Conservation (phyloP, 768 basidiomycete species). For the Asterophora parasitica region DNA sequence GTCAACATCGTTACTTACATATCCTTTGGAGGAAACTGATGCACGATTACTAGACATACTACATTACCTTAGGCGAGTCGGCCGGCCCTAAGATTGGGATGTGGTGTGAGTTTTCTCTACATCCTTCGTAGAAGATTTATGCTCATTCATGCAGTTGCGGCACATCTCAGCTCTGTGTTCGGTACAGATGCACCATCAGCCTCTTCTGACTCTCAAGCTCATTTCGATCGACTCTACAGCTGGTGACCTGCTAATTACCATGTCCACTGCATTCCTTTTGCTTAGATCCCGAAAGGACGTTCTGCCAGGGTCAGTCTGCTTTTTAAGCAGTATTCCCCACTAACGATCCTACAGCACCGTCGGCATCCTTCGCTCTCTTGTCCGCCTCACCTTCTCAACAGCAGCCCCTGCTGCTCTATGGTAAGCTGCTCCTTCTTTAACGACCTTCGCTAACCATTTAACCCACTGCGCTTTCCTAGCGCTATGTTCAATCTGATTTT, state of each 20-base stretch:
- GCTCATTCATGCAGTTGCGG: slow-evolving; percentile 19
- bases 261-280: slow-evolving; percentile 26
- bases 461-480: slow-evolving; percentile 12
- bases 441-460: too few species aligned
- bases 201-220: background rate
- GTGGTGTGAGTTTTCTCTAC: slow-evolving; percentile 23
- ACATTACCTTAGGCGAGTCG: slow-evolving; percentile 17
- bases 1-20: slow-evolving; percentile 4
- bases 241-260: slow-evolving; percentile 25
- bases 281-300: slow-evolving; percentile 23
- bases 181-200: slow-evolving; percentile 11
- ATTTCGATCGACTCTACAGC: slow-evolving; percentile 12
- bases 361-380: slow-evolving; percentile 24
- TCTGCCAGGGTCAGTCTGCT: slow-evolving; percentile 22
- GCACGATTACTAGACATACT: slow-evolving; percentile 20
- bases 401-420: slow-evolving; percentile 30
- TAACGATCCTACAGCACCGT: slow-evolving; percentile 17
- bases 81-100: slow-evolving; percentile 14
- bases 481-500: slow-evolving; percentile 32
- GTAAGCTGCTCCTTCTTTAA: slow-evolving; percentile 12
- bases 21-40: background rate
- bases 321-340: background rate
- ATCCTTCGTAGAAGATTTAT: too few species aligned
- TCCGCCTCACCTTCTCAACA: slow-evolving; percentile 27
- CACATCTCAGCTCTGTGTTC: slow-evolving; percentile 23